Base-by-base conservation (phyloP, 306 rosid genomes). In the Pterocarpus santalinus region DNA sequence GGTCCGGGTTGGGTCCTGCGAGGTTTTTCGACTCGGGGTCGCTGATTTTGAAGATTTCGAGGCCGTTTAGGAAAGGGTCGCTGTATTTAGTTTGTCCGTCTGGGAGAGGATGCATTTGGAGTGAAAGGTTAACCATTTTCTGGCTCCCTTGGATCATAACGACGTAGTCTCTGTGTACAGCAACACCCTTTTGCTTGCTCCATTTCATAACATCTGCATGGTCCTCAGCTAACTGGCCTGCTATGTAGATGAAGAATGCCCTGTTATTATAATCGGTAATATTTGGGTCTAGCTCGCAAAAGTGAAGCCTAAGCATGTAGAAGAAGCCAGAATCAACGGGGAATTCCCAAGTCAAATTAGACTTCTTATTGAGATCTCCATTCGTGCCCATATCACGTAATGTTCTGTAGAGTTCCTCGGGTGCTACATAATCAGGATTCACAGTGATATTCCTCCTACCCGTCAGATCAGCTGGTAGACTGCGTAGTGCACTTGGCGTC, bases 11-110 rank as follows among this genome's bases (percentile, higher is more conserved):
- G 0, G 66, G 49, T 5, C 91, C 89, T 2, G 73, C 92, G 0
- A 91, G 91, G 33, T 41, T 89, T 1, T 73, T 62, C 0, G 4
- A 49, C 0, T 0, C 10, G 0, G 2, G 0, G 8, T 80, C 41
- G 3, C 76, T 89, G 8, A 89, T 38, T 63, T 89, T 91, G 86
- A 91, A 87, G 1, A 91, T 84, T 67, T 91, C 95, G 0, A 87
- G 43, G 0, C 95, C 95, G 36, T 86, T 91, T 64, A 91, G 65
- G 53, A 89, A 38, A 0, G 83, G 83, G n/a, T 89, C 79, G 0
- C 2, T 12, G 66, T 1, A 77, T 0, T 0, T 0, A 0, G 73
- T 4, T 2, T 5, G 0, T 0, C 0, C 0, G 0, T 2, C 4
- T 7, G 12, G n/a, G 1, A 52, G 2, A 1, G 86, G 76, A 12